Conservation (phyloP, 2,329 filamentous ascomycete species). For the Amphichorda felina region DNA sequence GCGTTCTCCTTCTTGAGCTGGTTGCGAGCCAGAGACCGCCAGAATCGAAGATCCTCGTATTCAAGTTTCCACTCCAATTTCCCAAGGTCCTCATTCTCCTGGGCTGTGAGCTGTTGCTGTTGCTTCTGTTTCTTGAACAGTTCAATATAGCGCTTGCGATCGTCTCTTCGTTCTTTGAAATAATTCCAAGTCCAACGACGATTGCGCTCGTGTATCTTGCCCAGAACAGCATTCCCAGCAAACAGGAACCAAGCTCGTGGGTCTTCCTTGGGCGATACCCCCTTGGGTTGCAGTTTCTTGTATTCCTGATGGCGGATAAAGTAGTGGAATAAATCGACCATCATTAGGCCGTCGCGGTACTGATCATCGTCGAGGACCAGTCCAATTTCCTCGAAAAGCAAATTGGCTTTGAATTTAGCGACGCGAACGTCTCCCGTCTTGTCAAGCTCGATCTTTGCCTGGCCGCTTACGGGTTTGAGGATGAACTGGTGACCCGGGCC, state of each 20-base stretch:
- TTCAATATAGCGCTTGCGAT: slow-evolving; percentile 79
- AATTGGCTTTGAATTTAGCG: slow-evolving; percentile 79
- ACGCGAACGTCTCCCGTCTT: slow-evolving; percentile 72
- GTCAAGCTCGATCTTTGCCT: slow-evolving; percentile 88
- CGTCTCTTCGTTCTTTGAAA: slow-evolving; percentile 84
- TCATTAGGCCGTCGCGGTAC: slow-evolving; percentile 94
- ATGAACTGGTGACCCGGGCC: slow-evolving; percentile 73
- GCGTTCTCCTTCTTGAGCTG: slow-evolving; percentile 93
- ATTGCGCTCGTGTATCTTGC: slow-evolving; percentile 92
- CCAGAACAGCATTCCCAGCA: slow-evolving; percentile 76
- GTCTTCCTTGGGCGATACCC: slow-evolving; percentile 70
- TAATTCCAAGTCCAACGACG: slow-evolving; percentile 92
- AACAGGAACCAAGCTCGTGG: slow-evolving; percentile 88
- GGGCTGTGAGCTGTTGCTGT: slow-evolving; percentile 54
- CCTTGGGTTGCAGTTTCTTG: slow-evolving; percentile 82
- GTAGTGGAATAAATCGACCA: slow-evolving; percentile 97
- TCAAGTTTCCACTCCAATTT: slow-evolving; percentile 75
- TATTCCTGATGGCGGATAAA: slow-evolving; percentile 97
- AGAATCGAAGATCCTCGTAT: slow-evolving; percentile 95
- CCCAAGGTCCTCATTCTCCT: slow-evolving; percentile 62
- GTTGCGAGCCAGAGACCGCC: slow-evolving; percentile 87
- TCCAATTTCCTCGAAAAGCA: slow-evolving; percentile 94
- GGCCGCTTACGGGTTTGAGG: slow-evolving; percentile 86
- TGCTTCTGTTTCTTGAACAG: slow-evolving; percentile 92
- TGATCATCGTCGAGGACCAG: slow-evolving; percentile 96